These are phyloP conservation scores for Musa itinerans DNA, from an alignment of 176 grass and related monocot species.

Conservation along the genomic window DNA sequence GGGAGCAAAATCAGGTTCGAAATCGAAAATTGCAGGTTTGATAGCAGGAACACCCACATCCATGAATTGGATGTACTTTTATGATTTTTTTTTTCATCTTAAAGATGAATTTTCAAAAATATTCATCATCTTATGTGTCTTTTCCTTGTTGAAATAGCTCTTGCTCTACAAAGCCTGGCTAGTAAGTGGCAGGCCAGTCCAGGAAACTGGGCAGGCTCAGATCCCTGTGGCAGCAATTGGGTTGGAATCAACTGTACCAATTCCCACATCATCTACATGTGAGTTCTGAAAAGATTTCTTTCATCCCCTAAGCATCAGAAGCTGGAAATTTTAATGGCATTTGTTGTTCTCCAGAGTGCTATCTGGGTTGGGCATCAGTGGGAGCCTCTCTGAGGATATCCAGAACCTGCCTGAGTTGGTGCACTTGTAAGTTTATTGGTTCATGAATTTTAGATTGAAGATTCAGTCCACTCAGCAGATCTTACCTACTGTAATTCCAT, in stretches of 20 bases:
- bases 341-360: conserved; percentile 1
- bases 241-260: conserved; percentile 6
- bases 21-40: neutral
- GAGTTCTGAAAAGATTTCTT: neutral
- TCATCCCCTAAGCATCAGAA: neutral
- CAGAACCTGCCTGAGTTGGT: neutral
- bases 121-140: too few relatives aligned
- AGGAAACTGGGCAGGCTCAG: conserved; percentile 1
- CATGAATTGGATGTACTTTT: too few relatives aligned
- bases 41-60: conserved; percentile 16
- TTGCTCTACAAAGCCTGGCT: neutral
- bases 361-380: neutral
- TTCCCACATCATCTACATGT: neutral
- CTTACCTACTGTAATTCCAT: neutral
- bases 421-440: neutral
- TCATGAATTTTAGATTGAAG: too few relatives aligned
- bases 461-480: too few relatives aligned
- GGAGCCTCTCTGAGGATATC: conserved; percentile 6
- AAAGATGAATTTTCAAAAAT: too few relatives aligned
- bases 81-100: too few relatives aligned
- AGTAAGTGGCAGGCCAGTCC: neutral
- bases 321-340: neutral
- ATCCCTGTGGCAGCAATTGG: conserved; percentile 12
- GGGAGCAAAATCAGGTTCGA: neutral
- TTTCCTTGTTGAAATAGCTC: neutral